These are phyloP conservation scores for Saturnispora kantuleensis DNA, from an alignment of 805 yeast genomes.

Conservation along the genomic window DNA sequence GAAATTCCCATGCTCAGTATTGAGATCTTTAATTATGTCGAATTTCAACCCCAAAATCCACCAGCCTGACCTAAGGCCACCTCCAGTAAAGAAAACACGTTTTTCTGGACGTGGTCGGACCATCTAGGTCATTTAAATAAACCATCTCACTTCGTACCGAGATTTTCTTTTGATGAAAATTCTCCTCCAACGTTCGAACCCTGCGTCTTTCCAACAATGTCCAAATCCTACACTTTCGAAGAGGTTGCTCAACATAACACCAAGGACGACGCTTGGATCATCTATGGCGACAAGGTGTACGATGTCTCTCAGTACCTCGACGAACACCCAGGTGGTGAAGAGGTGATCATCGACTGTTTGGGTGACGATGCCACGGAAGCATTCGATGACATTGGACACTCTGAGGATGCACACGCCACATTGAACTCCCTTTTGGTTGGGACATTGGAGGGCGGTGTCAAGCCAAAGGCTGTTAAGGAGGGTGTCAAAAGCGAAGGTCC, in stretches of 20 bases:
- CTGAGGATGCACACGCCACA: constrained; percentile 86
- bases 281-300: constrained; percentile 71
- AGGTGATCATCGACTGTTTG: constrained; percentile 71
- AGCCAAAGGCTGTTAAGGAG: constrained; percentile 13
- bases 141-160: not conserved
- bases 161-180: too few relatives aligned
- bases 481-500: constrained; percentile 17
- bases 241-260: constrained; percentile 66
- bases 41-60: too few relatives aligned
- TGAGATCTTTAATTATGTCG: too few relatives aligned
- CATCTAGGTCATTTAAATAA: not conserved
- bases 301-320: constrained; percentile 61
- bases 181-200: too few relatives aligned
- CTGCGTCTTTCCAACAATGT: constrained; percentile 23
- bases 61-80: too few relatives aligned
- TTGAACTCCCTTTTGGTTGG: constrained; percentile 66
- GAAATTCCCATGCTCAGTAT: too few relatives aligned
- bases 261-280: constrained; percentile 78
- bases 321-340: constrained; percentile 69
- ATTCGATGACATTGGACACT: constrained; percentile 88
- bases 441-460: constrained; percentile 54
- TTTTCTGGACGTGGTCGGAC: too few relatives aligned
- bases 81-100: too few relatives aligned
- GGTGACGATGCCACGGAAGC: constrained; percentile 68
- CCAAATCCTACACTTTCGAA: constrained; percentile 47